Base-by-base conservation (phyloP, 129 eudicot species). In the Flaveria bidentis region DNA sequence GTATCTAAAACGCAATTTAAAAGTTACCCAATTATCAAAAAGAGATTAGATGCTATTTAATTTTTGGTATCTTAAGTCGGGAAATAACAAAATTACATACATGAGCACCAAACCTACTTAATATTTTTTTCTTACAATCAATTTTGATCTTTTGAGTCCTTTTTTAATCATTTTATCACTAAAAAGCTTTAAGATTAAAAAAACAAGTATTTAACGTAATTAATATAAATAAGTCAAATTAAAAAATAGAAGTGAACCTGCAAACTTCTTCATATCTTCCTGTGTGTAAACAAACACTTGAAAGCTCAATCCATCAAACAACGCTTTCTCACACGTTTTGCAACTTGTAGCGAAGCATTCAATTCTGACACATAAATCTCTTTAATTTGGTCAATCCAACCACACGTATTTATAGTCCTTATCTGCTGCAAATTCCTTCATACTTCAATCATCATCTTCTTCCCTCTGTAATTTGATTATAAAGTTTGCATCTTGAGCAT, bases 361-460 rank as follows among this genome's bases (percentile, higher is more conserved):
- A 78, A 69, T 56, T 71, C 82, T 61, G 66, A 51, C 77, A 71
- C 46, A 71, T 25, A 79, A 14, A 49, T 60, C 17, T 71, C 77
- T 33, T 62, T 16, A 18, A 10, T 46, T 78, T 61, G 11, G 5
- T 49, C 15, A 46, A 61, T 71, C 57, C 82, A 78, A 49, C 82
- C 77, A 61, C 72, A n/a, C 65, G 47, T 46, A 70, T 71, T 78
- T 72, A 78, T 46, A 46, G 3, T 23, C 56, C 77, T 79, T 51
- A 79, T 79, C 82, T 60, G n/a, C 71, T 57, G 26, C 39, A 68
- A 68, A 45, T 58, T n/a, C 30, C 76, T 57, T 30, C 42, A 73
- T 8, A 56, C 53, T 73, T 57, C 71, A 77, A 55, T 55, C 73
- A 76, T 23, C 80, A 41, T 26, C 51, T 44, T 62, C 26, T 58